Evolutionary conservation across 139 green algal genomes (phyloP).

Genomic region (Marvania coccoides): DNA sequence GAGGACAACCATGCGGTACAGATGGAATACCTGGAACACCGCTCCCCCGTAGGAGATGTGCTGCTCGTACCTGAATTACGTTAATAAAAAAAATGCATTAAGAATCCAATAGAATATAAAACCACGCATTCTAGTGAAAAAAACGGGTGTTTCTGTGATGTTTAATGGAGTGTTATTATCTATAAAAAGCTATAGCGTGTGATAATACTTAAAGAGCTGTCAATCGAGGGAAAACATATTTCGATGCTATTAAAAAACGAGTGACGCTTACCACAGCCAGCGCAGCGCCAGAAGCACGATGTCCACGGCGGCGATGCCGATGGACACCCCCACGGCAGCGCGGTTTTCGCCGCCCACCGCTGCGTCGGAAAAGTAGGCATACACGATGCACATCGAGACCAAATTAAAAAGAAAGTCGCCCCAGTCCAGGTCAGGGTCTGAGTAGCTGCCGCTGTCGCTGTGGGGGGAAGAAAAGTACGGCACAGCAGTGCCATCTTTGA

Average conservation of each 20-base stretch:
- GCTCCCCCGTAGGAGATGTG: constrained; percentile 35
- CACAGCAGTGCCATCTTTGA: neutral
- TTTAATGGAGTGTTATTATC: no score
- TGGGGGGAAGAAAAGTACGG: neutral
- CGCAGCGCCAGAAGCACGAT: constrained; percentile 44
- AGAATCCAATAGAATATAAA: neutral
- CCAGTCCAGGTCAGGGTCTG: constrained; percentile 38
- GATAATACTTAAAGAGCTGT: no score
- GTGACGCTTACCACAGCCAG: constrained; percentile 43
- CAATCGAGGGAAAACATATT: no score
- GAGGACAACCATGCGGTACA: constrained; percentile 45
- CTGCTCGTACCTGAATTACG: constrained; percentile 33
- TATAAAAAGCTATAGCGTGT: no score
- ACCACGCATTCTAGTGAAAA: neutral
- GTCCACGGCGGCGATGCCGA: constrained; percentile 50
- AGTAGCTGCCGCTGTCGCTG: neutral
- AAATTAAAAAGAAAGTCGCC: constrained; percentile 61
- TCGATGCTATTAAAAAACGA: no score
- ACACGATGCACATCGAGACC: constrained; percentile 57
- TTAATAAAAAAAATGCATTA: neutral
- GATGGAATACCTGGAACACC: constrained; percentile 36
- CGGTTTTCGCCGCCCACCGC: constrained; percentile 36
- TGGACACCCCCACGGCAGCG: constrained; percentile 45
- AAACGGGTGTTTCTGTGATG: no score
- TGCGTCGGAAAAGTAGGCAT: constrained; percentile 41